Conservation (phyloP, 352 stramenopile genomes). For the Phytophthora constricta region DNA sequence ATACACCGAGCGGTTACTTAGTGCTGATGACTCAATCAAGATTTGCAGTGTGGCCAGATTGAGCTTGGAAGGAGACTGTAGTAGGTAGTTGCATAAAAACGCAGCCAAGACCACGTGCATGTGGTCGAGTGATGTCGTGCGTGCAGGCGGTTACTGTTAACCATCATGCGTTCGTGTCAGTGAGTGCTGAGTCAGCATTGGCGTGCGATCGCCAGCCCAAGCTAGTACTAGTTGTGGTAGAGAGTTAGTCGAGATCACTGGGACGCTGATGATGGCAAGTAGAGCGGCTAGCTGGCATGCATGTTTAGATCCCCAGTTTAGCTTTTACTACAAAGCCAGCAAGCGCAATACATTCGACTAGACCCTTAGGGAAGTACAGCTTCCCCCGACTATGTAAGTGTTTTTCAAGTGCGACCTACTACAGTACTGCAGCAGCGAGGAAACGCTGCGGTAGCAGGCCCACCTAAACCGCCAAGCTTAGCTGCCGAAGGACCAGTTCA, state of each 20-base stretch:
- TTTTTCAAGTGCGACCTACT: slow-evolving; percentile 6
- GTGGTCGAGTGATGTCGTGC: slow-evolving; percentile 7
- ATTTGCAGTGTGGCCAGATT: slow-evolving; percentile 19
- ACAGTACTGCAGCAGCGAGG: no score
- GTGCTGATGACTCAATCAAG: slow-evolving; percentile 3
- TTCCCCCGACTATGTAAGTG: slow-evolving; percentile 13
- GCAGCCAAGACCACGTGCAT: slow-evolving; percentile 18
- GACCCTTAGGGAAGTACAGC: slow-evolving; percentile 11
- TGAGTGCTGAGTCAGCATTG: neutral
- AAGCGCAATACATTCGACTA: slow-evolving; percentile 13
- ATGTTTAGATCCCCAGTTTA: slow-evolving; percentile 10
- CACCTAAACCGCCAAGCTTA: no score
- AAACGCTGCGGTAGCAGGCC: no score
- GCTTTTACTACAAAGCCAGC: slow-evolving; percentile 5
- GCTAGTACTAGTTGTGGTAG: neutral
- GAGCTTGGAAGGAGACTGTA: slow-evolving; percentile 25
- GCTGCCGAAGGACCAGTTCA: no score
- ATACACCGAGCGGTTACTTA: slow-evolving; percentile 15
- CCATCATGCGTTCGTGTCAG: neutral
- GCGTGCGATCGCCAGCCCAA: neutral
- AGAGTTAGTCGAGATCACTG: slow-evolving; percentile 1
- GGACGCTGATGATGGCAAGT: slow-evolving; percentile 11
- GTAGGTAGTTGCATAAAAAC: slow-evolving; percentile 14
- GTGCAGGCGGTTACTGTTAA: slow-evolving; percentile 15
- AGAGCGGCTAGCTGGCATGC: slow-evolving; percentile 15